Evolutionary conservation across 805 yeast genomes (phyloP), one percentile per base, ranked within the genome.

Genomic region (Candida lessepsii): DNA sequence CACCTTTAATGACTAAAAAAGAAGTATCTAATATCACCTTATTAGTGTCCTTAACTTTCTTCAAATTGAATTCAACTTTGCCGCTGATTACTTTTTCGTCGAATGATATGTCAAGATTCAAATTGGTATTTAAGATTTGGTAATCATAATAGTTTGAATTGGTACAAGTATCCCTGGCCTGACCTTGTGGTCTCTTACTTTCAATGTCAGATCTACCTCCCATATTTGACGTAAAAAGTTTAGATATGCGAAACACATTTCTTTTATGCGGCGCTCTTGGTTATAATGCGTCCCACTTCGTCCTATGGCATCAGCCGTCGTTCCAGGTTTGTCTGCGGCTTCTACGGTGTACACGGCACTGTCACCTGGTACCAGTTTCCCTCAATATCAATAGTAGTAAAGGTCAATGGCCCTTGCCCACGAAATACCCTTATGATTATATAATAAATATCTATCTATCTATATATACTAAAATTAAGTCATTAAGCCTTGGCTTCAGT

Each of bases 61-160:
- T 24, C 34, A 63, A 51, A 13, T 45, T 37, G 49, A 48, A 59
- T 2, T 30, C 39, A 14, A 61, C 64, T 8, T 43, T 37, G 4
- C 68, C 68, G 3, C 20, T 20, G 9, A 63, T 39, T 9, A 30
- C 42, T 37, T 58, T 47, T 16, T 45, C 27, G 17, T 57, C 62
- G 41, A 63, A 63, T 23, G 43, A 44, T 9, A 63, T 54, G 8
- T 47, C 46, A 23, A 60, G 38, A 32, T 52, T 47, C 33, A 62
- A 53, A 4, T 42, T 38, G 8, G 59, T 56, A 15, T 44, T 43
- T 10, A 33, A 16, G 10, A 59, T 51, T 14, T 46, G 30, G 39
- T 59, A 61, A 29, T 52, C 46, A 19, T 41, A 38, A 43, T 59
- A 63, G 47, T 62, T 63, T 24, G 68, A 63, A 19, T 33, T 26